Evolutionary conservation across 495 filamentous ascomycete genomes (phyloP), one percentile per base, ranked within the genome.

Genomic region (Penicillium canariense): DNA sequence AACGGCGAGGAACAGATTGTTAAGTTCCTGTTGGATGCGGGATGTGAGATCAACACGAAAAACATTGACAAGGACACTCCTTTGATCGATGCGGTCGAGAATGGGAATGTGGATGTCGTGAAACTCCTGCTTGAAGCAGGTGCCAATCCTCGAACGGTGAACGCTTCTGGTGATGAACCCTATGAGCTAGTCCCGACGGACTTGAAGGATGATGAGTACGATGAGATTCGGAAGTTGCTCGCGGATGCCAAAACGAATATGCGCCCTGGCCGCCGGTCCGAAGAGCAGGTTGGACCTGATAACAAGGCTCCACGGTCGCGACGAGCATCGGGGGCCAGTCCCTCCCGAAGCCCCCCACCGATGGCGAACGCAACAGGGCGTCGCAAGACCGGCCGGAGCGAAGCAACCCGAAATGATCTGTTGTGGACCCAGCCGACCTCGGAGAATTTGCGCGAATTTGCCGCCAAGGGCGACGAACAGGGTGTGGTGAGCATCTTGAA

Each of bases 41-140:
- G 90, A 23, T 96, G 91, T 69, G 86, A 90, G 49, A 82, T 90
- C 12, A 87, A 96, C 57, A 84, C 80, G 9, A 90, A 89, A 63
- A 87, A 91, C 44, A 80, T 82, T 46, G 89, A 96, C 61, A 87
- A 87, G 65, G 94, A 98, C 58, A 96, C 94, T 0, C 95, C 94
- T 17, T 78, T 98, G 28, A 88, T 97, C 36, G 94, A 98, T 76
- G 94, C 94, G 0, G 88, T 96, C 25, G 93, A 97, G 60, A 97
- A 97, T 63, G 88, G 90, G 1, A 89, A 97, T 63, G 66, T 95
- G 4, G 89, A 87, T n/a, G 91, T 97, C 10, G 90, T 98, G 17
- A 89, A 86, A 63, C 76, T 95, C 10, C 71, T 97, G 25, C 79
- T 98, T 8, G 83, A 87, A 28, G 88, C 89, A 20, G 90, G 91